Percentiles rank a stretch among this genome's conserved stretches.
These are phyloP conservation scores for Pilobolus umbonatus DNA, from an alignment of 192 early-diverging fungal genomes.

Conservation along the genomic window DNA sequence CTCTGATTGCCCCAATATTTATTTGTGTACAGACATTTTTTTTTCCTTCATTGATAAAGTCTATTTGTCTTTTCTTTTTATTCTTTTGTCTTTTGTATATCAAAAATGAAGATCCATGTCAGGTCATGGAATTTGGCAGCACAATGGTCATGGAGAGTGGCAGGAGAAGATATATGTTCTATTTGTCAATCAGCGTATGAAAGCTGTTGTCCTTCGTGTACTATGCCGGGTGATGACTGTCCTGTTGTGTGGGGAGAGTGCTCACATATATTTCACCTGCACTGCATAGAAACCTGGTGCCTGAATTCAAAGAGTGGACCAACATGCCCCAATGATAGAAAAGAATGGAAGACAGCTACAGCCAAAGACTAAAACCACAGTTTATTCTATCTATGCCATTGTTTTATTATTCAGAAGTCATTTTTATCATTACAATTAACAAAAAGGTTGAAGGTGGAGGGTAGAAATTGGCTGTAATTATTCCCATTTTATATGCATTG, in stretches of 20 bases:
- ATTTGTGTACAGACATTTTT: no score
- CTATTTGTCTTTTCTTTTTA: no score
- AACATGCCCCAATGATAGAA: slow-evolving; percentile 87
- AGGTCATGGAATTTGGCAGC: slow-evolving; percentile 74
- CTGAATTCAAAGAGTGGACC: slow-evolving; percentile 61
- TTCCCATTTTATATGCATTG: no score
- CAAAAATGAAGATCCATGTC: slow-evolving; percentile 28
- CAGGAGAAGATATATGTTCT: slow-evolving; percentile 85
- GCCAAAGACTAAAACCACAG: slow-evolving; percentile 5
- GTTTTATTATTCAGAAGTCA: not conserved
- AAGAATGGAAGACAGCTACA: slow-evolving; percentile 52
- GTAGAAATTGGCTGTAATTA: slow-evolving; percentile 32
- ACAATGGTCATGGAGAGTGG: slow-evolving; percentile 85
- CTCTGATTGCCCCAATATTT: no score
- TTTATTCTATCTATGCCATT: not conserved
- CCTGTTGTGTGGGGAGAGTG: slow-evolving; percentile 88
- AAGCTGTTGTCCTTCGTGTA: slow-evolving; percentile 79
- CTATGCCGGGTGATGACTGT: slow-evolving; percentile 82
- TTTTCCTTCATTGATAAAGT: no score
- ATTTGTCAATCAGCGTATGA: slow-evolving; percentile 88
- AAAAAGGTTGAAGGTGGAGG: slow-evolving; percentile 18
- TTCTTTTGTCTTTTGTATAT: no score
- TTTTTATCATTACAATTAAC: not conserved
- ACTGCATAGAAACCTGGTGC: slow-evolving; percentile 85
- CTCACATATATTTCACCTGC: slow-evolving; percentile 90